Evolutionary conservation across 2,329 filamentous ascomycete genomes (phyloP), one percentile per base, ranked within the genome.

Genomic region (Westerdykella sp.): DNA sequence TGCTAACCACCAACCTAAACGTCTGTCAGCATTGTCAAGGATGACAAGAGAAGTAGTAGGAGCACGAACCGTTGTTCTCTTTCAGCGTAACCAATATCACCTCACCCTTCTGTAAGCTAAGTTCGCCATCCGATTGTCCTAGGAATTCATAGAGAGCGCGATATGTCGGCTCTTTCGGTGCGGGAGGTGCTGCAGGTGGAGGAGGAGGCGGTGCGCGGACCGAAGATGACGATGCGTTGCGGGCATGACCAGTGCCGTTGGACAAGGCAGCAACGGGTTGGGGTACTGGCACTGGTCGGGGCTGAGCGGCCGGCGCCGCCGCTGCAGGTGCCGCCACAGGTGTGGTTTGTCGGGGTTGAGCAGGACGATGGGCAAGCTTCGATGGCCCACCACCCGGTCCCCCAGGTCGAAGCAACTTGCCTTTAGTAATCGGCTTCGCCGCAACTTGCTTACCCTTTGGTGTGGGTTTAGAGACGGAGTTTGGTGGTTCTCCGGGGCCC

Each of bases 141-240:
- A 75, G 78, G 65, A 97, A 98, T 58, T 96, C 90, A 66, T 97
- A 98, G 37, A 97, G 68, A 4, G 89, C 93, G 72, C 89, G 93
- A 59, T 86, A 94, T 54, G 83, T 87, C 22, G 87, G 80, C 66
- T 90, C 91, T 57, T 74, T 74, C 9, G 76, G 71, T 25, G 76
- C 75, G 31, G 76, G 67, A 34, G 75, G 74, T 7, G 80, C 76
- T 34, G 84, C 74, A 15, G 82, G 73, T 12, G 84, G 76, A 2
- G 85, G 77, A 13, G 86, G 81, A 1, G 84, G 84, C 34, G 77
- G 81, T 16, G 73, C 75, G 45, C 80, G 73, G 39, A 55, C 59
- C 69, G 53, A 68, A 25, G 65, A 59, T 18, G 68, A 59, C 11
- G 69, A 69, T n/a, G 56, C 35, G 44, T 66, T 69, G 39, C 68